Base-by-base conservation (phyloP, 371 early-diverging fungal species). In the Haplosporangium sp. region DNA sequence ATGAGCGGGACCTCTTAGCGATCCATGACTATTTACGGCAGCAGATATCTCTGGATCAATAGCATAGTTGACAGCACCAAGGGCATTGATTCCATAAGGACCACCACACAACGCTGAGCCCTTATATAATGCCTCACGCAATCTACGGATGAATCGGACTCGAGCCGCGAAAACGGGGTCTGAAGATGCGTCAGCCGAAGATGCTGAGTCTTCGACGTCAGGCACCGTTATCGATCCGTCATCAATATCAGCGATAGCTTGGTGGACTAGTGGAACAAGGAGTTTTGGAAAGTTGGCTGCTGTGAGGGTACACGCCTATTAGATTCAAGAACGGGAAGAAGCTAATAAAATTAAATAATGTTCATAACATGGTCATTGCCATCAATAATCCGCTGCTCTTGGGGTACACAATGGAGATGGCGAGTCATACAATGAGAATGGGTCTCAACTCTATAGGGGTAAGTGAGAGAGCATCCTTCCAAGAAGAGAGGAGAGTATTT, bases 31-130 rank as follows among this genome's bases (percentile, higher is more conserved):
- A 45, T 70, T 78, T 17, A 78, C 79, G 1, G 74, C 74, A 2
- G 57, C 67, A 0, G 69, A 57, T 7, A 78, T 61, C 17, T 65
- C 68, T 4, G 71, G 65, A 42, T 63, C 71, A n/a, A 78, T 55
- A 17, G 79, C 74, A 55, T 62, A 63, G 58, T 70, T 70, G 35
- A 74, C 64, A 17, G 79, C 79, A 15, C 79, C 79, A 15, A 78
- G 64, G 4, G 79, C 79, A 61, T 78, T 78, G 64, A 78, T 78
- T 13, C 71, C 67, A 47, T 78, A 78, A 19, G 79, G 79, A 19
- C 79, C 79, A 17, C 79, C 79, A 27, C 74, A 70, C 20, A 78
- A 60, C 11, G 58, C 71, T 8, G 79, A 78, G 8, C 62, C 74
- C 47, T 78, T 78, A 38, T 63, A 74, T 11, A 78, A 48, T 8